These are phyloP conservation scores for Lentinula detonsa DNA, from an alignment of 768 basidiomycete species.

Conservation along the genomic window DNA sequence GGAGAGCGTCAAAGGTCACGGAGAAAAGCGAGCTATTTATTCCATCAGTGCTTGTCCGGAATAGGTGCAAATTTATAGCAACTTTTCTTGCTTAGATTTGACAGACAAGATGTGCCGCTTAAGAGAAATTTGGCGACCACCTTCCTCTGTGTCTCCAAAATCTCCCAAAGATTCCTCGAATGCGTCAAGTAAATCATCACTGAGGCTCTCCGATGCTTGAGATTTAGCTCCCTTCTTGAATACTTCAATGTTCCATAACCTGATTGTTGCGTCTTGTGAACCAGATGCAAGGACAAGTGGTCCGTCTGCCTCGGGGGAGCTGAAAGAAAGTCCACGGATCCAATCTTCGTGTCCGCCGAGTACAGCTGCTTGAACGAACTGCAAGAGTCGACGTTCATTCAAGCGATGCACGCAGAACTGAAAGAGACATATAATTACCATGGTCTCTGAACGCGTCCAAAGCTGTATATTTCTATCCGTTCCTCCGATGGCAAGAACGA, in stretches of 20 bases:
- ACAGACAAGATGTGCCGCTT: constrained; percentile 78
- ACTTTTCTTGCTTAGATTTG: constrained; percentile 39
- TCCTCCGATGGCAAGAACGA: constrained; percentile 74
- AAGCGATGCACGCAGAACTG: background rate
- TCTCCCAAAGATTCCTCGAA: constrained; percentile 82
- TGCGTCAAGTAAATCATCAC: constrained; percentile 77
- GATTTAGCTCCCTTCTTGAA: constrained; percentile 26
- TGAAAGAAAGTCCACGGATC: constrained; percentile 79
- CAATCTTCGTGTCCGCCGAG: constrained; percentile 93
- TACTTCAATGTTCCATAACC: constrained; percentile 82
- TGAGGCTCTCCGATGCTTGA: constrained; percentile 24
- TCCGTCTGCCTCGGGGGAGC: constrained; percentile 25
- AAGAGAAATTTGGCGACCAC: constrained; percentile 80
- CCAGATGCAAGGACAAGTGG: constrained; percentile 82
- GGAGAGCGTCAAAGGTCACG: constrained; percentile 87
- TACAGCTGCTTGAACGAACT: constrained; percentile 58
- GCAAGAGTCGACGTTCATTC: background rate
- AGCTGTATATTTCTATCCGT: constrained; percentile 79
- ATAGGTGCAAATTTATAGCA: constrained; percentile 11
- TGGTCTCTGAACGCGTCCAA: constrained; percentile 60
- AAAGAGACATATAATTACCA: constrained; percentile 28
- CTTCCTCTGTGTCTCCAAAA: constrained; percentile 67
- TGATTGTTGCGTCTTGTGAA: constrained; percentile 91
- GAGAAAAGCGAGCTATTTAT: constrained; percentile 47
- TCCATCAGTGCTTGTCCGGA: constrained; percentile 9